These are phyloP conservation scores for Neurospora sp. DNA, from an alignment of 495 filamentous ascomycete genomes.

Conservation along the genomic window DNA sequence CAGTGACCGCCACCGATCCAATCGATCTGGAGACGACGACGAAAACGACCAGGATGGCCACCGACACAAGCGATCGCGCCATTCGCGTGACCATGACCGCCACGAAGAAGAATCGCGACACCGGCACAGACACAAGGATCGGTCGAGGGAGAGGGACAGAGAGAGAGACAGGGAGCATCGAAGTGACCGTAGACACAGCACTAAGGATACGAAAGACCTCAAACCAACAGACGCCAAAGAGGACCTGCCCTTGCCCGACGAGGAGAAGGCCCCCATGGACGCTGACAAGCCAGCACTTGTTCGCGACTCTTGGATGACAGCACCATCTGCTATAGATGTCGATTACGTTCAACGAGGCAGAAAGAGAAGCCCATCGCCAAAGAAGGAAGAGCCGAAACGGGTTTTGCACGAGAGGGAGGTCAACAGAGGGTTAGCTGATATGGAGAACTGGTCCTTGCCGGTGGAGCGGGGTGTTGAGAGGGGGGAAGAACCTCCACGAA, in stretches of 20 bases:
- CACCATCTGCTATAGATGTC: constrained; percentile 67
- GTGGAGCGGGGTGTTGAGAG: constrained; percentile 23
- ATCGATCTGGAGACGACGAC: constrained; percentile 33
- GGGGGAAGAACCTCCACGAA: constrained; percentile 31
- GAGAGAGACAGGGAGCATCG: constrained; percentile 12
- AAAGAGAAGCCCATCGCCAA: constrained; percentile 35
- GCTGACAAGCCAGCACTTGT: constrained; percentile 11
- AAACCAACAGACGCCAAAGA: constrained; percentile 38
- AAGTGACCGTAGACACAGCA: constrained; percentile 1
- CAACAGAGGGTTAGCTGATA: constrained; percentile 55
- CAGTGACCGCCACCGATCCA: constrained; percentile 8
- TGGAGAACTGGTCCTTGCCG: constrained; percentile 14
- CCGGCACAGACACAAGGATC: constrained; percentile 18
- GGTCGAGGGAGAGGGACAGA: constrained; percentile 8
- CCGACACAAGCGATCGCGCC: constrained; percentile 38
- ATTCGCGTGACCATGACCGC: constrained; percentile 24
- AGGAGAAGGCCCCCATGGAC: constrained; percentile 26
- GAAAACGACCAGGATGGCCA: constrained; percentile 31
- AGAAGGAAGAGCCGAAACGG: constrained; percentile 59
- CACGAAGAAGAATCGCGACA: constrained; percentile 23
- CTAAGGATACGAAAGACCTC: constrained; percentile 21
- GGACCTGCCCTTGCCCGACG: constrained; percentile 35
- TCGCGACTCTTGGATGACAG: constrained; percentile 91
- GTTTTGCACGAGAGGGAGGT: constrained; percentile 75
- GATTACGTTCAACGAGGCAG: constrained; percentile 69